phyloP scores from a whole-genome alignment of 768 basidiomycete genomes.

The Pulveroboletus sp. region DNA sequence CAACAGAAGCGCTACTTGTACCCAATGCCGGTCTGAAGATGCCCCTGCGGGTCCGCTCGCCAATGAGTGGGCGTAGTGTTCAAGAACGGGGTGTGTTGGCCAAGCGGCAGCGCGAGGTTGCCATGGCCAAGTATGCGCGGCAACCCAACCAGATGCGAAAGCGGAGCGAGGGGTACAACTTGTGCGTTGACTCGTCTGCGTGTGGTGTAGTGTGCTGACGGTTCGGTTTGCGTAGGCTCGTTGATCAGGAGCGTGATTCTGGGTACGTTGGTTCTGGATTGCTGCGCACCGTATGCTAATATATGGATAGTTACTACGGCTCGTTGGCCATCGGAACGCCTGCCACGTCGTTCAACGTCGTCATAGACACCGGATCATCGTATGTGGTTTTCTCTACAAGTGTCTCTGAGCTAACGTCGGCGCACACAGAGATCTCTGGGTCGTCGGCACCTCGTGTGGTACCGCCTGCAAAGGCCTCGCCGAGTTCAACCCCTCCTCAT shows the following conservation, averaged over 20 bases:
- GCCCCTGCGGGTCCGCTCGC: constrained; percentile 19
- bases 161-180: constrained; percentile 49
- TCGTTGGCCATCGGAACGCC: constrained; percentile 46
- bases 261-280: constrained; percentile 38
- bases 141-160: constrained; percentile 20
- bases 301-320: constrained; percentile 32
- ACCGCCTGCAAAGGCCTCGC: constrained; percentile 28
- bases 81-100: constrained; percentile 32
- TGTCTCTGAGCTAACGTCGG: background rate
- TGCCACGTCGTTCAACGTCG: constrained; percentile 42
- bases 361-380: constrained; percentile 53
- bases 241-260: constrained; percentile 65
- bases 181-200: constrained; percentile 33
- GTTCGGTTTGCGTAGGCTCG: constrained; percentile 40
- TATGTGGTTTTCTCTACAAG: constrained; percentile 8
- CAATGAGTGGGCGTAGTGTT: background rate
- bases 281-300: background rate
- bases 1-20: constrained; percentile 4
- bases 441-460: constrained; percentile 36
- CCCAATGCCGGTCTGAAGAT: constrained; percentile 13
- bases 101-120: constrained; percentile 39
- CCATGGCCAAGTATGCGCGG: constrained; percentile 48
- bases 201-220: background rate
- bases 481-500: constrained; percentile 34
- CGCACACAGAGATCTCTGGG: constrained; percentile 51